These are phyloP conservation scores for Phanerochaete sordida DNA, from an alignment of 768 basidiomycete genomes.

Conservation along the genomic window DNA sequence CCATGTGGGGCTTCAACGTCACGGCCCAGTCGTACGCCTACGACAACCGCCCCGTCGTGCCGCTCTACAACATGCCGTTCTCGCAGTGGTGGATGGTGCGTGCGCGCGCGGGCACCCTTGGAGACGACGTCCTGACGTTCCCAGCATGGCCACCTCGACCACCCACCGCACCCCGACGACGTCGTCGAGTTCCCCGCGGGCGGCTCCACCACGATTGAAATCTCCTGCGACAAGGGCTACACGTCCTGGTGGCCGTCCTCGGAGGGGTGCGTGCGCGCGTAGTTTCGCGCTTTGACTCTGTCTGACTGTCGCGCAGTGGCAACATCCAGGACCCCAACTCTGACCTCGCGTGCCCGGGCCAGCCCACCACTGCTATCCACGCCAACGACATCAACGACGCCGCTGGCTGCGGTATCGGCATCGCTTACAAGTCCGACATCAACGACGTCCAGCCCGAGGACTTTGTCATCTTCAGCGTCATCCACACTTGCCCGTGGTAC, in stretches of 20 bases:
- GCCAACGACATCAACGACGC: slow-evolving; percentile 43
- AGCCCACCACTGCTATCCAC: slow-evolving; percentile 44
- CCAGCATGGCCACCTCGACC: slow-evolving; percentile 28
- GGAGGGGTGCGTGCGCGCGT: slow-evolving; percentile 28
- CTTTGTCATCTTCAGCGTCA: slow-evolving; percentile 64
- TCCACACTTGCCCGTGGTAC: slow-evolving; percentile 66
- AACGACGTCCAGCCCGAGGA: slow-evolving; percentile 52
- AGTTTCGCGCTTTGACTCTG: slow-evolving; percentile 17
- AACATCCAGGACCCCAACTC: slow-evolving; percentile 50
- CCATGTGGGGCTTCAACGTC: slow-evolving; percentile 72
- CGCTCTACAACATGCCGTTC: slow-evolving; percentile 36
- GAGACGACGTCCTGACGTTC: neutral
- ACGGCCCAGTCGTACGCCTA: slow-evolving; percentile 48
- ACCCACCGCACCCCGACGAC: slow-evolving; percentile 29
- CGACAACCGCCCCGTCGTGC: slow-evolving; percentile 59
- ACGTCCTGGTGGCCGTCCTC: slow-evolving; percentile 54
- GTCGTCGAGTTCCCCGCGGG: slow-evolving; percentile 52
- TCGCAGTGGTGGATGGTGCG: slow-evolving; percentile 51
- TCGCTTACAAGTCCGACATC: slow-evolving; percentile 61
- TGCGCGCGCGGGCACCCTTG: neutral
- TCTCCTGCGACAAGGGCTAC: slow-evolving; percentile 57
- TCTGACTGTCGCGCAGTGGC: slow-evolving; percentile 34
- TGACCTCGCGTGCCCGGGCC: slow-evolving; percentile 49
- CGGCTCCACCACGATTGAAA: slow-evolving; percentile 46
- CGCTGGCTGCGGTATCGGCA: slow-evolving; percentile 44